Evolutionary conservation across 2,329 filamentous ascomycete genomes (phyloP).

Genomic region (Pseudofabraea citricarpa): DNA sequence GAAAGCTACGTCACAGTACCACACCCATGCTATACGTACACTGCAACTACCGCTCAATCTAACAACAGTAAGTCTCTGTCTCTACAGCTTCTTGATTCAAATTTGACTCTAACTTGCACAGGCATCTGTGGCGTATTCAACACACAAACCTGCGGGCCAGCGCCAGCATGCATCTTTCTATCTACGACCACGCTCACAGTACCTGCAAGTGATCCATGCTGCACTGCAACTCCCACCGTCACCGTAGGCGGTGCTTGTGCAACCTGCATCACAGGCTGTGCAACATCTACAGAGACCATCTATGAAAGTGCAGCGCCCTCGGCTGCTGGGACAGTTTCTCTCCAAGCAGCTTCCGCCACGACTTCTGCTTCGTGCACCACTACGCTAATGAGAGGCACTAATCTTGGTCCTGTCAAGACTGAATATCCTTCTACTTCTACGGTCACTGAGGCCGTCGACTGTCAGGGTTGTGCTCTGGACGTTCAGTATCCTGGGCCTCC

Average conservation of each 20-base stretch:
- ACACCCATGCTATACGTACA: slow-evolving; percentile 24
- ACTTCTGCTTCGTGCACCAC: slow-evolving; percentile 4
- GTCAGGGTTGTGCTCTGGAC: slow-evolving; percentile 9
- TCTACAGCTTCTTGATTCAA: too few species aligned
- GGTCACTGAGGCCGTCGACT: slow-evolving; percentile 4
- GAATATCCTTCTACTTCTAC: slow-evolving; percentile 8
- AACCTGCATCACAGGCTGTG: slow-evolving; percentile 23
- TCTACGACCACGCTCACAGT: slow-evolving; percentile 29
- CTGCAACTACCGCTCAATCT: slow-evolving; percentile 13
- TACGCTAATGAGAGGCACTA: background rate
- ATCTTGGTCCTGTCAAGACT: slow-evolving; percentile 8
- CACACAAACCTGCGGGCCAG: slow-evolving; percentile 4
- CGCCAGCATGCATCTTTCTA: slow-evolving; percentile 11
- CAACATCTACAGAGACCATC: slow-evolving; percentile 7
- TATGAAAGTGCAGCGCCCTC: slow-evolving; percentile 7
- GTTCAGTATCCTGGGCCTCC: slow-evolving; percentile 8
- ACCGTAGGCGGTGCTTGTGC: slow-evolving; percentile 20
- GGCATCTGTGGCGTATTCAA: slow-evolving; percentile 6
- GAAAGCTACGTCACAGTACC: slow-evolving; percentile 6
- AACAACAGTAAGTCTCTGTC: slow-evolving; percentile 5
- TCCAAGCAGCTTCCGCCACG: too few species aligned
- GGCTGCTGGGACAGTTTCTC: background rate
- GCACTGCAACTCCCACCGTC: slow-evolving; percentile 30
- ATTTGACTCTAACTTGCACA: too few species aligned
- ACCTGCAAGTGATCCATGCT: slow-evolving; percentile 34